Percentiles rank a stretch among this genome's conserved stretches.
Evolutionary conservation across 177 flowering plant genomes (phyloP).

Genomic region (Vitis hybrid): DNA sequence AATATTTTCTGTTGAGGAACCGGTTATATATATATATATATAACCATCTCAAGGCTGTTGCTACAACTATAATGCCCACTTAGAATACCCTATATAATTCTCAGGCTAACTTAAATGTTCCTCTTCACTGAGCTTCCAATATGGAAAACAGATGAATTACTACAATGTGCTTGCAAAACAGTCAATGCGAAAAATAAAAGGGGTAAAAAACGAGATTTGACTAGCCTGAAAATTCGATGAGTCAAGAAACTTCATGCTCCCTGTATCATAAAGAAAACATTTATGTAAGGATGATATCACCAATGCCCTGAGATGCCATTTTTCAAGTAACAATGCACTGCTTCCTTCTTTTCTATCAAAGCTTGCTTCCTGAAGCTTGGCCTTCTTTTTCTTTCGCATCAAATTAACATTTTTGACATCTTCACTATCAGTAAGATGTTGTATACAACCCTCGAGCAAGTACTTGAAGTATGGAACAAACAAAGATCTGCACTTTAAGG

Average conservation of each 20-base stretch:
- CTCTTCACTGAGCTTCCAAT: background rate
- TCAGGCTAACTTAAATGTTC: background rate
- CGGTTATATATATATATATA: no score
- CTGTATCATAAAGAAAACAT: slow-evolving; percentile 85
- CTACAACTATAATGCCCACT: background rate
- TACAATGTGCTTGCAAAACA: background rate
- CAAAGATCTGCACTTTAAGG: slow-evolving; percentile 57
- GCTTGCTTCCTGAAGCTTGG: slow-evolving; percentile 40
- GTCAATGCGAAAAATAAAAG: background rate
- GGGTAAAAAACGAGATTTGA: background rate
- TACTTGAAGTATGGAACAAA: slow-evolving; percentile 94
- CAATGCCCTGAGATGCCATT: slow-evolving; percentile 84
- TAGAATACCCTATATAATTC: background rate
- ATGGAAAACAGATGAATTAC: background rate
- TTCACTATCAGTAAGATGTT: slow-evolving; percentile 48
- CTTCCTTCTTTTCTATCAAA: slow-evolving; percentile 20
- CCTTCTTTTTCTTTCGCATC: slow-evolving; percentile 70
- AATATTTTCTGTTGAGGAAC: no score
- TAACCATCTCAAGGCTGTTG: background rate
- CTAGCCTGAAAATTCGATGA: slow-evolving; percentile 74
- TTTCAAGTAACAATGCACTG: slow-evolving; percentile 30
- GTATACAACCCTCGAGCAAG: slow-evolving; percentile 61
- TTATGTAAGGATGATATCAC: slow-evolving; percentile 76
- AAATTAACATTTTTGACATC: slow-evolving; percentile 24
- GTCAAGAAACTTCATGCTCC: slow-evolving; percentile 74